Percentiles rank a stretch among this genome's conserved stretches.
Evolutionary conservation across 352 stramenopile genomes (phyloP).

Genomic region (Pythium oligandrum): DNA sequence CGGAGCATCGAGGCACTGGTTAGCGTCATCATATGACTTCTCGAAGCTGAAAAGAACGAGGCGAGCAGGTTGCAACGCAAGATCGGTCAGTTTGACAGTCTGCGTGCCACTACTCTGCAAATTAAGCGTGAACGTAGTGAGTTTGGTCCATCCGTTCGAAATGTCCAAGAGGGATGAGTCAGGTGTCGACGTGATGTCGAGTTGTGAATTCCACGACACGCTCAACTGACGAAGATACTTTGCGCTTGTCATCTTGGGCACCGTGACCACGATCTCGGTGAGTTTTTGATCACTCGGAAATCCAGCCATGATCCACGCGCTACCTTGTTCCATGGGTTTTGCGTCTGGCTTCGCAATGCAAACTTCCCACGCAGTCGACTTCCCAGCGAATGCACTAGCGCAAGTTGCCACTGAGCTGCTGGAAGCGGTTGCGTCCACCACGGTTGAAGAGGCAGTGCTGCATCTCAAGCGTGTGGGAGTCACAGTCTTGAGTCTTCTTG

Average conservation of each 20-base stretch:
- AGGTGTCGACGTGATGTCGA: constrained; percentile 14
- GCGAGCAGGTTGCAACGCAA: constrained; percentile 21
- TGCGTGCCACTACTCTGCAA: constrained; percentile 49
- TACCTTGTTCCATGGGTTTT: constrained; percentile 25
- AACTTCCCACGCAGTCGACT: constrained; percentile 21
- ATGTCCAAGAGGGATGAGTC: constrained; percentile 21
- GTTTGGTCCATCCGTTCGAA: constrained; percentile 30
- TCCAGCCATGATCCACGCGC: constrained; percentile 50
- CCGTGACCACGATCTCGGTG: constrained; percentile 29
- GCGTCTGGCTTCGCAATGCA: constrained; percentile 36
- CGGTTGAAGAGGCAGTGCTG: constrained; percentile 15
- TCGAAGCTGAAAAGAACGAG: constrained; percentile 43
- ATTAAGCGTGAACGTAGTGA: constrained; percentile 24
- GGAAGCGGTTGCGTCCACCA: constrained; percentile 8
- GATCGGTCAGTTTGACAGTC: constrained; percentile 19
- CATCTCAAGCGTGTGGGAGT: constrained; percentile 10
- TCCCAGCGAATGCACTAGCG: constrained; percentile 3
- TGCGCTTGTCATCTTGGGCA: constrained; percentile 33
- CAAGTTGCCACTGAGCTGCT: neutral
- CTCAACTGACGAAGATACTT: constrained; percentile 46
- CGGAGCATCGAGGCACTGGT: constrained; percentile 35
- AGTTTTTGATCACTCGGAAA: constrained; percentile 32
- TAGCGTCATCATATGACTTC: constrained; percentile 44
- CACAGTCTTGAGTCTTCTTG: neutral
- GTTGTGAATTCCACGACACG: constrained; percentile 35